These are phyloP conservation scores for Euphorbia tirucalli DNA, from an alignment of 345 rosid genomes.

Conservation along the genomic window DNA sequence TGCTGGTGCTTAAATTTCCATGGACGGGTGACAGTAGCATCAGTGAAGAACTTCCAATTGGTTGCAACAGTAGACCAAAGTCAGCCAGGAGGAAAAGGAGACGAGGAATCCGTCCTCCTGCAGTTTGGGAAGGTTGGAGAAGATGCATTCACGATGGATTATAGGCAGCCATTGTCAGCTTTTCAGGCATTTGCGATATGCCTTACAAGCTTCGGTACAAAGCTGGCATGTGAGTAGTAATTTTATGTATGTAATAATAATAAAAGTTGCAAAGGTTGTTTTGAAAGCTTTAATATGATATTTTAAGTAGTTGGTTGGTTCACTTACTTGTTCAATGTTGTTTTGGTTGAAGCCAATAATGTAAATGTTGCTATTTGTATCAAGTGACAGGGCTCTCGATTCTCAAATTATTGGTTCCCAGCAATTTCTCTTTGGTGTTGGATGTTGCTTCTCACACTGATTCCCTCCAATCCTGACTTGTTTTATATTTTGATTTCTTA, in stretches of 20 bases:
- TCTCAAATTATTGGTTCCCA: too few relatives aligned
- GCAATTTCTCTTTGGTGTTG: not conserved
- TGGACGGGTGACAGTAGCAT: conserved; percentile 90
- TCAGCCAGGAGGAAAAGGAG: conserved; percentile 85
- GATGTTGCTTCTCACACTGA: too few relatives aligned
- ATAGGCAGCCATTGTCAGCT: conserved; percentile 83
- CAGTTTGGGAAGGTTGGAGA: conserved; percentile 93
- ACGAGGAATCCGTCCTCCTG: conserved; percentile 78
- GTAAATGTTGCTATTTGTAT: conserved; percentile 37
- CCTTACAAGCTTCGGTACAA: conserved; percentile 95
- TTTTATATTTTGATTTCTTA: too few relatives aligned
- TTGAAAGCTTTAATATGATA: conserved; percentile 26
- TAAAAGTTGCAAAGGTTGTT: conserved; percentile 6
- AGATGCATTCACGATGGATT: conserved; percentile 91
- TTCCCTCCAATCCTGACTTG: too few relatives aligned
- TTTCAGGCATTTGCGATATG: conserved; percentile 92
- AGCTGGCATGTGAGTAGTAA: conserved; percentile 78
- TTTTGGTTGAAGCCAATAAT: conserved; percentile 27
- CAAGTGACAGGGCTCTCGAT: conserved; percentile 4
- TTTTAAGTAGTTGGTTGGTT: conserved; percentile 10
- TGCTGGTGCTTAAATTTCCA: conserved; percentile 98
- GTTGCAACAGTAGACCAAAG: conserved; percentile 73
- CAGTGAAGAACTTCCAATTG: conserved; percentile 89
- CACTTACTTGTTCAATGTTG: conserved; percentile 13
- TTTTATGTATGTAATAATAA: conserved; percentile 1